A percentile compares a stretch with the other conserved stretches of the same genome.
Conservation (phyloP, 768 basidiomycete species). For the Leccinum imitatum region DNA sequence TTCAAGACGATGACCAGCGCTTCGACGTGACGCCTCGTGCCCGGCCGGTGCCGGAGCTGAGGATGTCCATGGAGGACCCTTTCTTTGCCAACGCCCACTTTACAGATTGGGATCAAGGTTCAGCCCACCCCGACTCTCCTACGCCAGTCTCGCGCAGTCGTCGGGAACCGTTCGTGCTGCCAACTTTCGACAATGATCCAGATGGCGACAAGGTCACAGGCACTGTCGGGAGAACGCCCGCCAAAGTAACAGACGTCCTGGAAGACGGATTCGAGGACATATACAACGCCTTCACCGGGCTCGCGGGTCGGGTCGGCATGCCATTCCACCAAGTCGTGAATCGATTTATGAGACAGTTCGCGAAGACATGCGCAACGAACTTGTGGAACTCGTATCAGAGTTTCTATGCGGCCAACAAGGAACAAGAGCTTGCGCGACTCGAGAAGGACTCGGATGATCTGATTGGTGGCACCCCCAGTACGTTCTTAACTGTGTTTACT, state of each 20-base stretch:
- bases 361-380: background rate
- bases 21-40: too few species aligned
- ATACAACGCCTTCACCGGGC: background rate
- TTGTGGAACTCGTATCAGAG: background rate
- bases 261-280: background rate
- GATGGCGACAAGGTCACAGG: background rate
- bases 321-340: background rate
- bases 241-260: background rate
- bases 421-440: background rate
- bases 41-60: too few species aligned
- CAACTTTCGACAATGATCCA: too few species aligned
- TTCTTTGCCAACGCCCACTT: too few species aligned
- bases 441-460: background rate
- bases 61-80: too few species aligned
- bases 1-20: too few species aligned
- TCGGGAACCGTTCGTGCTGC: too few species aligned
- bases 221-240: background rate
- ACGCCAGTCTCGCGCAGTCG: too few species aligned
- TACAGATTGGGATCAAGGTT: too few species aligned
- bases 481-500: background rate
- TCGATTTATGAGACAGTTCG: background rate
- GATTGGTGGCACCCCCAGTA: background rate
- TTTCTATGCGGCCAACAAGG: background rate
- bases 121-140: too few species aligned
- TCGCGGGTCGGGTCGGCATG: background rate